Conservation (phyloP, 257 asterid species). For the Nicotiana otophora region DNA sequence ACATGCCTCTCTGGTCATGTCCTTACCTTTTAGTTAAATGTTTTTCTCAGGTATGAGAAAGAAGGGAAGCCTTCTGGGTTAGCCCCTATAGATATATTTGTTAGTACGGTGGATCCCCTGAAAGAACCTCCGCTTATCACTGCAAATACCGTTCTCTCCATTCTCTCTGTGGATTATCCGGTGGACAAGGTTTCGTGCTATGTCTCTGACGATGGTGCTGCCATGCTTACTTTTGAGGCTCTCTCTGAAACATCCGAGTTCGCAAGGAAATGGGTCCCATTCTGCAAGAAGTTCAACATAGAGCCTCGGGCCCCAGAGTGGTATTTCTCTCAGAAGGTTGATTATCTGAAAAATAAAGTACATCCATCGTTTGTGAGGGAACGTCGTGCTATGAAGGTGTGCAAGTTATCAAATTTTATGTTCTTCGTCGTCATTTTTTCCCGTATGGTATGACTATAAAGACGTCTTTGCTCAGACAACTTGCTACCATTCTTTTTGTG, state of each 20-base stretch:
- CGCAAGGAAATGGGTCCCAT: constrained; percentile 96
- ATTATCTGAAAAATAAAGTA: constrained; percentile 83
- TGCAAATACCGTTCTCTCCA: constrained; percentile 93
- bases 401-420: constrained; percentile 5
- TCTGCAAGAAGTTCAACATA: constrained; percentile 75
- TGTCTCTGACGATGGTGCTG: constrained; percentile 98
- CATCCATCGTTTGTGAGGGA: constrained; percentile 90
- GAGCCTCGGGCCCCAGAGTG: constrained; percentile 98
- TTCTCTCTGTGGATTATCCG: constrained; percentile 91
- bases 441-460: not conserved
- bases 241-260: constrained; percentile 95
- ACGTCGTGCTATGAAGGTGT: constrained; percentile 97
- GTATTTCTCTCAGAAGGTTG: constrained; percentile 82
- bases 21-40: constrained; percentile 5
- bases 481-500: constrained; percentile 4
- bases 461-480: not conserved
- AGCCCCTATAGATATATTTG: constrained; percentile 72
- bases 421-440: not conserved
- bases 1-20: constrained; percentile 8
- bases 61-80: constrained; percentile 93
- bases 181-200: constrained; percentile 88
- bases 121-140: constrained; percentile 98
- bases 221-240: constrained; percentile 98
- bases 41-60: constrained; percentile 72
- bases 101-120: constrained; percentile 95